Base-by-base conservation (phyloP, 75 land plant genomes). In the Pinus taeda region DNA sequence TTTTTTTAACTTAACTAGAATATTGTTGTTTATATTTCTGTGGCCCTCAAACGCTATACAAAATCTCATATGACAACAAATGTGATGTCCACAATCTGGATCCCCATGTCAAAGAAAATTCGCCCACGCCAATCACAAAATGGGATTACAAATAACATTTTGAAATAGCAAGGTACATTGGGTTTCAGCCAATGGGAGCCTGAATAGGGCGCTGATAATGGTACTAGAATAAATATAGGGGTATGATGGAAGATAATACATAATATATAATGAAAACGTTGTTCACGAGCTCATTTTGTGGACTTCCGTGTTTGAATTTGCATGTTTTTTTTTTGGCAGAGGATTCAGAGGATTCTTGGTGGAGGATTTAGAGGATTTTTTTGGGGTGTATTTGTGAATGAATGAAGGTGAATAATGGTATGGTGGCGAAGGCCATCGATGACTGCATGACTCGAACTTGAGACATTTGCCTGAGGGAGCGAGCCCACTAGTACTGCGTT, bases 401-500 rank as follows among this genome's bases (percentile, higher is more conserved):
- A 26, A 60, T 55, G 24, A 74, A 12, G 57, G n/a, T 15, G 26
- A 64, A n/a, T 57, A 76, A 17, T 4, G 67, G 75, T 15, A 81
- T 76, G 74, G 80, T 79, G 71, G 89, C 88, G 5, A 85, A 79
- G 84, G 93, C 90, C 53, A 79, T 88, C 13, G 87, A 89, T 4
- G 91, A 87, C 5, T 76, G 89, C 61, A 85, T 89, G 22, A 85
- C 90, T 1, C 80, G 99, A n/a, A 81, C 99, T 0, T 96, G 99
- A 70, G 95, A 96, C 71, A 74, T 80, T 59, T 96, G 99, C 75
- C 71, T 90, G 22, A 37, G 76, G n/a, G 81, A 85, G 59, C 81
- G 97, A 2, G 99, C 99, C 4, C 82, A 89, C 12, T 93, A 91
- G 95, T 94, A 85, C 83, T 96, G 99, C 79, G 86, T 85, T 2